phyloP scores from a whole-genome alignment of 495 filamentous ascomycete genomes.

The Saxophila tyrrhenica region DNA sequence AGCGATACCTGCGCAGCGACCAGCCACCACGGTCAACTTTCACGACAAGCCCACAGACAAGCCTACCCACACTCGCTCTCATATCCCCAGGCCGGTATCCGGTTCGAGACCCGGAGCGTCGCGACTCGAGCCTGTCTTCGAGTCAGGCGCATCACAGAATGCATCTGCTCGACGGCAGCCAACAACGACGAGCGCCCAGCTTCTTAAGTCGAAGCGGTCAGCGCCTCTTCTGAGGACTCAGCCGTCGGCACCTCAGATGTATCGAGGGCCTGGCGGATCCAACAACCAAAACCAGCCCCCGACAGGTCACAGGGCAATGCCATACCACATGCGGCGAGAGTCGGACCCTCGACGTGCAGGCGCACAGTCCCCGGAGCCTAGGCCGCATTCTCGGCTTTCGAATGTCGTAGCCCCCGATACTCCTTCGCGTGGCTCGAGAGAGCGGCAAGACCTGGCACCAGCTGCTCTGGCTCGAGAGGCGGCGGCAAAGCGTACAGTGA shows the following conservation, averaged over 20 bases:
- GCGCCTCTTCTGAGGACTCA: constrained; percentile 62
- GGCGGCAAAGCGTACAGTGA: constrained; percentile 53
- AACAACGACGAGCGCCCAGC: constrained; percentile 59
- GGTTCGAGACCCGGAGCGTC: constrained; percentile 50
- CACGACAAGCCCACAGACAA: constrained; percentile 51
- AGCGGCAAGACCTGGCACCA: constrained; percentile 29
- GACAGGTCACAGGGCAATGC: constrained; percentile 22
- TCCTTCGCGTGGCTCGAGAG: constrained; percentile 24
- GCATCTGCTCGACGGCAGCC: constrained; percentile 59
- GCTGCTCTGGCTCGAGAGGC: constrained; percentile 42
- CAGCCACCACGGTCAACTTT: constrained; percentile 80
- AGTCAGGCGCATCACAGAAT: constrained; percentile 65
- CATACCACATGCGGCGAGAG: constrained; percentile 56
- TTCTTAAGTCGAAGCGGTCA: constrained; percentile 76
- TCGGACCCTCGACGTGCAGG: constrained; percentile 41
- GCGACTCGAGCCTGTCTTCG: constrained; percentile 85
- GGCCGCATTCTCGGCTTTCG: constrained; percentile 41
- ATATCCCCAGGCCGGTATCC: constrained; percentile 45
- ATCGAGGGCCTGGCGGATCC: constrained; percentile 44
- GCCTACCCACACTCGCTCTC: constrained; percentile 28
- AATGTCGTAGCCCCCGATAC: constrained; percentile 37
- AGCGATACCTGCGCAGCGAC: constrained; percentile 41
- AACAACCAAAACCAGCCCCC: constrained; percentile 69
- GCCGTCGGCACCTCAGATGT: background rate
- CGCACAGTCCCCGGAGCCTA: constrained; percentile 40